Percentiles rank a stretch among this genome's conserved stretches.
phyloP scores from a whole-genome alignment of 352 stramenopile species.

The Phytophthora fragariaefolia region DNA sequence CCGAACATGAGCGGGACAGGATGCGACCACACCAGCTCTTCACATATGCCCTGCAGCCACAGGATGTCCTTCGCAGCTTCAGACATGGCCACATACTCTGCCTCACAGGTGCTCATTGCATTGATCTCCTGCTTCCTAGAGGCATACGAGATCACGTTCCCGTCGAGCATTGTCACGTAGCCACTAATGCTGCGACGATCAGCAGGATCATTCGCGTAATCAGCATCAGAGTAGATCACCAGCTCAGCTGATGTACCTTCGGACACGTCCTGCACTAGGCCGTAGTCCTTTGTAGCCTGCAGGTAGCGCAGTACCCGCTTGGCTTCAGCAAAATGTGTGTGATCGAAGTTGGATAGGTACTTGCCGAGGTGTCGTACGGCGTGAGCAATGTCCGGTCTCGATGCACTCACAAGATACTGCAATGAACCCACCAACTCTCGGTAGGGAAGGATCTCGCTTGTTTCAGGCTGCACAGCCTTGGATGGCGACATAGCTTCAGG shows the following conservation, averaged over 20 bases:
- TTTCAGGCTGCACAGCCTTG: not conserved
- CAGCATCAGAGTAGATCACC: slow-evolving; percentile 20
- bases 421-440: not conserved
- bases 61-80: slow-evolving; percentile 29
- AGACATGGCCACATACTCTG: slow-evolving; percentile 17
- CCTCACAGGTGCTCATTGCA: slow-evolving; percentile 27
- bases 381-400: slow-evolving; percentile 12
- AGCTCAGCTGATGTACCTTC: not conserved
- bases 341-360: not conserved
- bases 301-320: slow-evolving; percentile 17
- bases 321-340: slow-evolving; percentile 1
- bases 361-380: slow-evolving; percentile 11
- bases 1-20: slow-evolving; percentile 1
- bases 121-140: slow-evolving; percentile 31
- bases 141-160: not conserved
- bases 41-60: slow-evolving; percentile 17
- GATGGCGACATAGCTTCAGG: not conserved
- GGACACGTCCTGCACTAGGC: slow-evolving; percentile 10
- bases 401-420: slow-evolving; percentile 10
- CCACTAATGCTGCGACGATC: not conserved
- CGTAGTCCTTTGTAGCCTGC: slow-evolving; percentile 6
- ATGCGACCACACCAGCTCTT: slow-evolving; percentile 13
- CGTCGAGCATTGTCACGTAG: not conserved
- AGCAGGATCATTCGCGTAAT: slow-evolving; percentile 27
- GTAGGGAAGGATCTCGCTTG: not conserved